A percentile compares a stretch with the other conserved stretches of the same genome.
Conservation (phyloP, 495 filamentous ascomycete species). For the Trichoderma virens region DNA sequence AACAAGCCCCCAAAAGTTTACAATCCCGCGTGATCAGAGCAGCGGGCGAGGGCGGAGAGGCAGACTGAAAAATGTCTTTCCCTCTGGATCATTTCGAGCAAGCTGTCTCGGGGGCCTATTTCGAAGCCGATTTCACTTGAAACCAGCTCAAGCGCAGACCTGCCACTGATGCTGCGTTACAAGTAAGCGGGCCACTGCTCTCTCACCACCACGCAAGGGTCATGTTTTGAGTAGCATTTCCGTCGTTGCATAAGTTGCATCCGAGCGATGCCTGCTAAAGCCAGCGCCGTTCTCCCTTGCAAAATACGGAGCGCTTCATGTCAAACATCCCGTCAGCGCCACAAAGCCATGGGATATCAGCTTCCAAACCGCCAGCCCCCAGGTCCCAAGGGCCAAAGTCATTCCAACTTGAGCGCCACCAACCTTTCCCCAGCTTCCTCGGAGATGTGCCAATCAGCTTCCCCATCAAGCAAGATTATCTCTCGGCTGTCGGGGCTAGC, state of each 20-base stretch:
- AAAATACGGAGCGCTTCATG: background rate
- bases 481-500: background rate
- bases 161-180: too few species aligned
- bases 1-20: background rate
- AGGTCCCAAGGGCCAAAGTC: background rate
- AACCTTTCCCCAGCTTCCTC: background rate
- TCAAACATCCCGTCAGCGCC: background rate
- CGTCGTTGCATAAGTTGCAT: too few species aligned
- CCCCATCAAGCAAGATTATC: background rate
- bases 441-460: background rate
- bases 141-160: too few species aligned
- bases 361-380: background rate
- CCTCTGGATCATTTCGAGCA: too few species aligned
- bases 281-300: background rate
- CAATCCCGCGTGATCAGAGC: background rate
- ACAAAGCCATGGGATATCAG: background rate
- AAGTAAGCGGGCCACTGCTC: too few species aligned
- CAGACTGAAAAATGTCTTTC: background rate
- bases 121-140: too few species aligned
- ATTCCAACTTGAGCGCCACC: background rate
- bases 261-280: background rate
- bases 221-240: too few species aligned
- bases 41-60: background rate
- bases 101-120: too few species aligned
- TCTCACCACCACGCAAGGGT: too few species aligned